These are phyloP conservation scores for Lineolata rhizophorae DNA, from an alignment of 495 filamentous ascomycete genomes.

Conservation along the genomic window DNA sequence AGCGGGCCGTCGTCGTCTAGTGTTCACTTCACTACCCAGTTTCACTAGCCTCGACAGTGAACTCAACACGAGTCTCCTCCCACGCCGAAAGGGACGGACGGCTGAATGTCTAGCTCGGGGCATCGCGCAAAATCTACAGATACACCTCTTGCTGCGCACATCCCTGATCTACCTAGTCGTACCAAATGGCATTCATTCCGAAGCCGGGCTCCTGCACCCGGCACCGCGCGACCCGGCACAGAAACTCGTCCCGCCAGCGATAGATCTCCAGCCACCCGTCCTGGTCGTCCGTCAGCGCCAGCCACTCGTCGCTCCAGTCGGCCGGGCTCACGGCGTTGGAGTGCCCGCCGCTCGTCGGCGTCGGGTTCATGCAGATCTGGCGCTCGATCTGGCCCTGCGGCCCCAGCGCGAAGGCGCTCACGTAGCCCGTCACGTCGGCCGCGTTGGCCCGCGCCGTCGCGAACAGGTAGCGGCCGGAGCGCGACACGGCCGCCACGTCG, in stretches of 20 bases:
- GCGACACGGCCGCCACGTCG: slow-evolving; percentile 50
- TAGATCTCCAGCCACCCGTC: slow-evolving; percentile 74
- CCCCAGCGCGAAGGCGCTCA: slow-evolving; percentile 54
- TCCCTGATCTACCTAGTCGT: slow-evolving; percentile 28
- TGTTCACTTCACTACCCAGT: too few relatives aligned
- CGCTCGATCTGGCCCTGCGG: slow-evolving; percentile 45
- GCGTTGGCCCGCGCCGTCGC: slow-evolving; percentile 60
- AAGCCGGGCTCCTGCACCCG: slow-evolving; percentile 63
- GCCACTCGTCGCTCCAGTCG: slow-evolving; percentile 64
- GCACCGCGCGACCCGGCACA: slow-evolving; percentile 49
- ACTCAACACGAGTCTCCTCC: too few relatives aligned
- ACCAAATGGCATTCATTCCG: slow-evolving; percentile 84
- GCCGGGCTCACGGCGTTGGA: slow-evolving; percentile 65
- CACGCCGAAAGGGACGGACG: too few relatives aligned
- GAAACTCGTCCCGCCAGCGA: slow-evolving; percentile 55
- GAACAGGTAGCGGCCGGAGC: slow-evolving; percentile 47
- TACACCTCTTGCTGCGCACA: neutral
- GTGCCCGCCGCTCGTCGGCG: slow-evolving; percentile 66
- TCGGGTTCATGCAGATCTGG: slow-evolving; percentile 61
- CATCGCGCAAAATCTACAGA: neutral
- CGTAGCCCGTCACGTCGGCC: slow-evolving; percentile 55
- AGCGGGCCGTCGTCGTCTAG: too few relatives aligned
- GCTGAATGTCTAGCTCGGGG: too few relatives aligned
- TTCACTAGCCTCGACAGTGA: too few relatives aligned
- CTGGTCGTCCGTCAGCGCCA: slow-evolving; percentile 69